Conservation (phyloP, 1,284 basidiomycete genomes). For the Hemileia vastatrix region DNA sequence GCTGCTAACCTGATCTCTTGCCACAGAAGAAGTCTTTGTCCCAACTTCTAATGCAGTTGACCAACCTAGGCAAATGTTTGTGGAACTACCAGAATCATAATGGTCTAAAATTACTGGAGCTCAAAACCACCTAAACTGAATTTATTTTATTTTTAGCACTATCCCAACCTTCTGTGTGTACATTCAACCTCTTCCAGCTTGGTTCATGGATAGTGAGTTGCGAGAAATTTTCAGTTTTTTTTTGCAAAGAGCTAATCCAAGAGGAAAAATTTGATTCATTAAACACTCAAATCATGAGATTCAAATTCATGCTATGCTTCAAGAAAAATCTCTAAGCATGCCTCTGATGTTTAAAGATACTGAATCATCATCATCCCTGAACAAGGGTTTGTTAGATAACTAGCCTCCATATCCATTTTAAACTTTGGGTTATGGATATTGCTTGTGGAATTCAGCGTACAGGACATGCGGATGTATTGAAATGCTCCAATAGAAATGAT, state of each 20-base stretch:
- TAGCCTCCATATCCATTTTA: background rate
- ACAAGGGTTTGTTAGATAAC: background rate
- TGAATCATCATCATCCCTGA: background rate
- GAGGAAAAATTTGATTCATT: background rate
- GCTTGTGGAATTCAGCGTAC: slow-evolving; percentile 8
- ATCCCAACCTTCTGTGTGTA: slow-evolving; percentile 9
- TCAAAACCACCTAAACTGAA: no score
- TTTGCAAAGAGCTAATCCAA: background rate
- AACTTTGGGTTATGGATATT: slow-evolving; percentile 10
- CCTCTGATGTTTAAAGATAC: slow-evolving; percentile 9
- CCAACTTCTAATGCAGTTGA: no score
- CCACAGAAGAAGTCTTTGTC: no score
- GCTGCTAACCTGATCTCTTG: no score
- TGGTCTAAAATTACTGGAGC: no score
- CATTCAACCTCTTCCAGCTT: slow-evolving; percentile 8
- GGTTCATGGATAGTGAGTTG: background rate
- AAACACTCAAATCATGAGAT: slow-evolving; percentile 2
- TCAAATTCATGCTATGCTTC: slow-evolving; percentile 19
- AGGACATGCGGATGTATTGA: slow-evolving; percentile 4
- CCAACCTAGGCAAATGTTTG: no score
- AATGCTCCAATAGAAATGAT: slow-evolving; percentile 1
- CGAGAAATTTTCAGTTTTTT: slow-evolving; percentile 5
- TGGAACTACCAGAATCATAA: no score
- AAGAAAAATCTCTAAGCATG: slow-evolving; percentile 1
- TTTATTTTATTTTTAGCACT: background rate